Evolutionary conservation across 495 filamentous ascomycete species (phyloP), one percentile per base, ranked within the genome.

Genomic region (Penicillium parvum): DNA sequence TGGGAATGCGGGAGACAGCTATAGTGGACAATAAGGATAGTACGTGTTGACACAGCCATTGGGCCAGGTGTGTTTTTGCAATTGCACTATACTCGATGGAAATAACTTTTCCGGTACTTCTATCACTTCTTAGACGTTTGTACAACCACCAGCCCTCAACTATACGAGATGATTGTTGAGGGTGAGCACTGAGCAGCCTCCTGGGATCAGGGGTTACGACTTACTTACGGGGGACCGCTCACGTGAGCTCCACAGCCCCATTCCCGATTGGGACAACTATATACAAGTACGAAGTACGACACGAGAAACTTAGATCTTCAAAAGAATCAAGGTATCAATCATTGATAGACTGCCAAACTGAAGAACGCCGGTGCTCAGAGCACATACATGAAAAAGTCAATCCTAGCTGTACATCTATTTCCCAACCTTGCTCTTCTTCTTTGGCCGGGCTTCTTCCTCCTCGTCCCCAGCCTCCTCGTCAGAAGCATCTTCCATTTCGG

Each of bases 361-460:
- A n/a, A n/a, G n/a, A n/a, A 30, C 28, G 12, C 28, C 28, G 28
- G n/a, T 10, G 28, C 5, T 3, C 28, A 30, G 12, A 34, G 29
- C 42, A 39, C 29, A 39, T 4, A 29, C 50, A 45, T 50, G 49
- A 29, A 25, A 47, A 41, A 44, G n/a, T n/a, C n/a, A 43, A 23
- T 34, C 28, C 28, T 52, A 47, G 34, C 22, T 48, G 39, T 51
- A 52, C 53, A 50, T 48, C 27, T 62, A 71, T 60, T 64, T 64
- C 26, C 60, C 62, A 46, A 59, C 55, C 56, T 86, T 87, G 18
- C 66, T 69, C 70, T 86, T 88, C 76, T 85, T 87, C 74, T 79
- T 84, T 17, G 81, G 81, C 52, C 81, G 69, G 14, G 71, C 76
- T 30, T 65, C 71, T 16, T 50, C 60, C 5, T 60, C 59, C 19